These are phyloP conservation scores for Jatropha multifida DNA, from an alignment of 441 rosid genomes.

Conservation along the genomic window DNA sequence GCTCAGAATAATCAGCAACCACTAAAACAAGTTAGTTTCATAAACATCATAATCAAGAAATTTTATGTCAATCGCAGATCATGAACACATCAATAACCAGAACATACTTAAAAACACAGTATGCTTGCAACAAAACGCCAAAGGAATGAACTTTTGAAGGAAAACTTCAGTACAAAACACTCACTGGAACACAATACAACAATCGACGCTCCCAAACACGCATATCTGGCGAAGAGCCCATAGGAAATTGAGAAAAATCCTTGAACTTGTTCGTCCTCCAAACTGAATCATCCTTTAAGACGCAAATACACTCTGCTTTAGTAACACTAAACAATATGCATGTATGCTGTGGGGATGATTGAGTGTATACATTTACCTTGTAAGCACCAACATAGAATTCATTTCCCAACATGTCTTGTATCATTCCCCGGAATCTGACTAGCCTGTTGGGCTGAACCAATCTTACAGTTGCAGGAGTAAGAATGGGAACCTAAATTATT, in stretches of 20 bases:
- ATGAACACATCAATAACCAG: not conserved
- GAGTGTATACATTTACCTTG: conserved; percentile 69
- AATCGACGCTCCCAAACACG: conserved; percentile 82
- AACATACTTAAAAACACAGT: not conserved
- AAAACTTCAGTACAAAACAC: conserved; percentile 20
- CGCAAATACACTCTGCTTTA: not conserved
- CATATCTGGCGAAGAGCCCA: conserved; percentile 50
- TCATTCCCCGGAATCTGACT: conserved; percentile 86
- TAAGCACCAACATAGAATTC: conserved; percentile 89
- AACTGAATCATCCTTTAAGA: conserved; percentile 54
- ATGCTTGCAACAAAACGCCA: not conserved
- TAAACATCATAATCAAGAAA: not conserved
- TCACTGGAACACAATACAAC: conserved; percentile 76
- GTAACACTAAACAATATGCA: not conserved
- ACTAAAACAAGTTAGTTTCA: not conserved
- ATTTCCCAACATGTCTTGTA: conserved; percentile 96
- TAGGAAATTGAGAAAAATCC: conserved; percentile 59
- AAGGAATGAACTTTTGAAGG: not conserved
- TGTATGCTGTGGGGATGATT: not conserved
- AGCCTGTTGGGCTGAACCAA: conserved; percentile 65
- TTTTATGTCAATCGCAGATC: not conserved
- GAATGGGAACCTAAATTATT: conserved; percentile 62
- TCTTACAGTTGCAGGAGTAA: conserved; percentile 43
- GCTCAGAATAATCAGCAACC: not conserved
- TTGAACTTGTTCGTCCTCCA: conserved; percentile 90